These are phyloP conservation scores for Diaporthe longicolla DNA, from an alignment of 2,329 filamentous ascomycete genomes.

Conservation along the genomic window DNA sequence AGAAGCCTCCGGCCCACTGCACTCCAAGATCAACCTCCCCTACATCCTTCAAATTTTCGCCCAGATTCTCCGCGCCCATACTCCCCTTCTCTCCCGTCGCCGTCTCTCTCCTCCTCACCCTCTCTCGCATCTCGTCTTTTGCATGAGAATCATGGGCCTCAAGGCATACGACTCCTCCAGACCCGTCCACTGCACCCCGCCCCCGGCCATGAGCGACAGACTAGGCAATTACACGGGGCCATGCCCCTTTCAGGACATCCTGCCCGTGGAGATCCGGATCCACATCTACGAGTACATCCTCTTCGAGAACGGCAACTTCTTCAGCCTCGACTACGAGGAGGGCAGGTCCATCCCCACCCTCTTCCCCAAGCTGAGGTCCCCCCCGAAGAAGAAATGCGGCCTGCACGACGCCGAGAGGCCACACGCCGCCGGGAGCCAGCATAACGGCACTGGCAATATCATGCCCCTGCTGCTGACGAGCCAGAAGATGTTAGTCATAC, in stretches of 20 bases:
- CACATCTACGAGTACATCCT: slow-evolving; percentile 43
- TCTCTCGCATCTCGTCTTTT: not conserved
- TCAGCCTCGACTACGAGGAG: slow-evolving; percentile 42
- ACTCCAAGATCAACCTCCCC: slow-evolving; percentile 33
- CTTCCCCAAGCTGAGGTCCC: slow-evolving; percentile 40
- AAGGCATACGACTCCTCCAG: slow-evolving; percentile 24
- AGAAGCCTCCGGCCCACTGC: slow-evolving; percentile 38
- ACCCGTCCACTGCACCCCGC: slow-evolving; percentile 24
- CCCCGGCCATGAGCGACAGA: slow-evolving; percentile 33
- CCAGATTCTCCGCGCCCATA: slow-evolving; percentile 2
- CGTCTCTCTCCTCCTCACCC: not conserved
- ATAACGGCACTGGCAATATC: slow-evolving; percentile 34
- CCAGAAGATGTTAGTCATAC: slow-evolving; percentile 38
- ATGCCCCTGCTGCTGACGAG: slow-evolving; percentile 41
- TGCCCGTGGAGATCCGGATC: slow-evolving; percentile 40
- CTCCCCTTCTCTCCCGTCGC: slow-evolving; percentile 8
- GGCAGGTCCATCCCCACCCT: slow-evolving; percentile 39
- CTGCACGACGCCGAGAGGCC: slow-evolving; percentile 22
- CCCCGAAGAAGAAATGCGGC: slow-evolving; percentile 5
- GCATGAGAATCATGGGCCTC: slow-evolving; percentile 36
- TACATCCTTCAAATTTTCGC: slow-evolving; percentile 33
- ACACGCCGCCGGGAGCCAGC: not conserved
- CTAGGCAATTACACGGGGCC: slow-evolving; percentile 21
- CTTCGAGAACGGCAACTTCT: slow-evolving; percentile 42
- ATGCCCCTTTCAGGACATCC: slow-evolving; percentile 37